Conservation (phyloP, 1,139 yeast genomes). For the Saccharomyces hybrid region DNA sequence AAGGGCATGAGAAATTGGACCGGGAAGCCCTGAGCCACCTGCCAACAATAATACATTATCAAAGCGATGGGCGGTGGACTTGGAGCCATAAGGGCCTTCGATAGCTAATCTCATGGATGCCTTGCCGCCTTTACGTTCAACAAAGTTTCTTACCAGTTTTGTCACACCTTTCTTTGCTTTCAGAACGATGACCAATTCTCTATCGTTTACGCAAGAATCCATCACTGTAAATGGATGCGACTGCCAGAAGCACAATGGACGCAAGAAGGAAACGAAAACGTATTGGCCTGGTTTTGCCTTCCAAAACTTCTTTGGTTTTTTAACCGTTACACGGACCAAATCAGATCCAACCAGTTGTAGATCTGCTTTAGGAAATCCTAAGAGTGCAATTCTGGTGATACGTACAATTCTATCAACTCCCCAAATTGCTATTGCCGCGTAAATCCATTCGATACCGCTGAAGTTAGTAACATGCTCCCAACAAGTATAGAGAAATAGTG, state of each 20-base stretch:
- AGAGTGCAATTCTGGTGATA: slow-evolving; percentile 37
- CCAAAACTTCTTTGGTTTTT: slow-evolving; percentile 30
- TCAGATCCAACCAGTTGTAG: slow-evolving; percentile 44
- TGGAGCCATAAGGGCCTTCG: slow-evolving; percentile 62
- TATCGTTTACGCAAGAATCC: slow-evolving; percentile 21
- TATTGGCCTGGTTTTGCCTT: slow-evolving; percentile 32
- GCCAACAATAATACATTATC: slow-evolving; percentile 50
- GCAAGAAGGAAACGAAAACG: slow-evolving; percentile 24
- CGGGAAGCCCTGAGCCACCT: slow-evolving; percentile 76
- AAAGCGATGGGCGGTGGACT: slow-evolving; percentile 27
- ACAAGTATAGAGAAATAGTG: slow-evolving; percentile 48
- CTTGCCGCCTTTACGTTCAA: slow-evolving; percentile 17
- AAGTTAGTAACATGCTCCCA: slow-evolving; percentile 49
- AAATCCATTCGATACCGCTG: slow-evolving; percentile 42
- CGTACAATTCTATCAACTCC: slow-evolving; percentile 50
- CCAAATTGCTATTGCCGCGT: slow-evolving; percentile 57
- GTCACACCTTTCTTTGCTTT: slow-evolving; percentile 45
- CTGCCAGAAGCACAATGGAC: slow-evolving; percentile 51
- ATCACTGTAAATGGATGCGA: slow-evolving; percentile 66
- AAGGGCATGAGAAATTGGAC: slow-evolving; percentile 36
- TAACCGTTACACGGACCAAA: slow-evolving; percentile 29
- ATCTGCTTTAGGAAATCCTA: slow-evolving; percentile 45
- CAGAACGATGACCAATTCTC: slow-evolving; percentile 38
- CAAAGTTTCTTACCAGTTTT: slow-evolving; percentile 28
- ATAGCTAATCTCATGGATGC: slow-evolving; percentile 36